A percentile compares a stretch with the other conserved stretches of the same genome.
These are phyloP conservation scores for Penicillium sclerotigenum DNA, from an alignment of 2,329 filamentous ascomycete species.

Conservation along the genomic window DNA sequence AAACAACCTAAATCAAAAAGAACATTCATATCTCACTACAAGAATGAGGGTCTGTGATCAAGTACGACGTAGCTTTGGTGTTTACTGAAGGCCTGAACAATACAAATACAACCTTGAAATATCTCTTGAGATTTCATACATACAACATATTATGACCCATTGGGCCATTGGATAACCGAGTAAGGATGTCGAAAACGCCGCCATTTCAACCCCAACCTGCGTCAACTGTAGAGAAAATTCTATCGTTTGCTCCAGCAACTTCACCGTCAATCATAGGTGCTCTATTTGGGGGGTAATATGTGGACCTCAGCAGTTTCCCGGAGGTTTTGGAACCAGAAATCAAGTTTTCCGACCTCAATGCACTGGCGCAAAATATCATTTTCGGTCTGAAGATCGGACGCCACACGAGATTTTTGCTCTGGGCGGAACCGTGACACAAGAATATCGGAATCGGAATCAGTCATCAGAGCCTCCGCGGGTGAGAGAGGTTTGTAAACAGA, in stretches of 20 bases:
- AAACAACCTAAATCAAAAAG: not conserved
- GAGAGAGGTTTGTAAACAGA: slow-evolving; percentile 26
- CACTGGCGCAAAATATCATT: slow-evolving; percentile 63
- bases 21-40: not conserved
- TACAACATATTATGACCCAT: slow-evolving; percentile 9
- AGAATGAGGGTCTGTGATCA: not conserved
- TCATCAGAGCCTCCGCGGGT: slow-evolving; percentile 30
- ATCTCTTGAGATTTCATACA: slow-evolving; percentile 2
- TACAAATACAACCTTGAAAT: not conserved
- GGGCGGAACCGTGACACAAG: slow-evolving; percentile 54
- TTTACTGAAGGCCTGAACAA: not conserved
- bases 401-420: slow-evolving; percentile 63
- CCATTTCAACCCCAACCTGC: not conserved
- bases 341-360: slow-evolving; percentile 66
- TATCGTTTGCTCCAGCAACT: slow-evolving; percentile 1
- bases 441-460: slow-evolving; percentile 48
- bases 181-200: slow-evolving; percentile 1
- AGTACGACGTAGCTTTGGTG: not conserved
- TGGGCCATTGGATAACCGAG: not conserved
- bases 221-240: slow-evolving; percentile 2
- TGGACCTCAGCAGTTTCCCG: slow-evolving; percentile 20
- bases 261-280: not conserved
- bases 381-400: slow-evolving; percentile 70
- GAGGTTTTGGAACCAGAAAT: slow-evolving; percentile 60
- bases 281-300: slow-evolving; percentile 2